Conservation (phyloP, 129 eudicot genomes). For the Ambrosia artemisiifolia region DNA sequence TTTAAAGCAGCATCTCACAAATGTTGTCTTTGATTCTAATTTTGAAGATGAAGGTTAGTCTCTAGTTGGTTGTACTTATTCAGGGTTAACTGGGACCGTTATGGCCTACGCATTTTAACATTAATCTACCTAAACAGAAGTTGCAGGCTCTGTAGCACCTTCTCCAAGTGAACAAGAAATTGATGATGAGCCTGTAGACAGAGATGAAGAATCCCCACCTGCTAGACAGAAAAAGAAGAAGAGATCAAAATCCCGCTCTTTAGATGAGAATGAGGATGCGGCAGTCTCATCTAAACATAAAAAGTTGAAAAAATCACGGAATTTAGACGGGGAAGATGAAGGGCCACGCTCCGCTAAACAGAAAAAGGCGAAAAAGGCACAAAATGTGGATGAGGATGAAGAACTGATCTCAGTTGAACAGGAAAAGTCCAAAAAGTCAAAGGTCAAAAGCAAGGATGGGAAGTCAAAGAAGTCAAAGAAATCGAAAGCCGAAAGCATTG, state of each 20-base stretch:
- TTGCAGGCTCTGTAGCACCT: constrained; percentile 33
- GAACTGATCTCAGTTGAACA: constrained; percentile 18
- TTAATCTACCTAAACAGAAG: constrained; percentile 31
- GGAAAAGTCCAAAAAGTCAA: constrained; percentile 36
- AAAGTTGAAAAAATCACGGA: constrained; percentile 30
- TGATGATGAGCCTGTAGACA: constrained; percentile 26
- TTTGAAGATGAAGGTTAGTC: constrained; percentile 62
- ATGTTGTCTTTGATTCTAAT: constrained; percentile 73
- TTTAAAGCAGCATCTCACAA: constrained; percentile 81
- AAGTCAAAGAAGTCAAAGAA: constrained; percentile 47
- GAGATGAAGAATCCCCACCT: constrained; percentile 25
- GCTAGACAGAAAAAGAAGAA: constrained; percentile 37
- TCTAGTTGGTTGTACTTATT: not conserved
- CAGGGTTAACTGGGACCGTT: not conserved
- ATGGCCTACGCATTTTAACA: not conserved
- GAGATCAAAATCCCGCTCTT: constrained; percentile 24
- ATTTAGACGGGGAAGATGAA: constrained; percentile 28
- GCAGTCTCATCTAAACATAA: constrained; percentile 24
- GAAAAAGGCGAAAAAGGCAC: constrained; percentile 22
- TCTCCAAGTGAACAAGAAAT: constrained; percentile 29
- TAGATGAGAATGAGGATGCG: constrained; percentile 20
- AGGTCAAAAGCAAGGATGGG: constrained; percentile 27
- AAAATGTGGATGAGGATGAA: not conserved
- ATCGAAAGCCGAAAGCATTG: constrained; percentile 15
- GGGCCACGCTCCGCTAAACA: constrained; percentile 1